Conservation (phyloP, 805 yeast genomes). For the Pichia gijzeniarum region DNA sequence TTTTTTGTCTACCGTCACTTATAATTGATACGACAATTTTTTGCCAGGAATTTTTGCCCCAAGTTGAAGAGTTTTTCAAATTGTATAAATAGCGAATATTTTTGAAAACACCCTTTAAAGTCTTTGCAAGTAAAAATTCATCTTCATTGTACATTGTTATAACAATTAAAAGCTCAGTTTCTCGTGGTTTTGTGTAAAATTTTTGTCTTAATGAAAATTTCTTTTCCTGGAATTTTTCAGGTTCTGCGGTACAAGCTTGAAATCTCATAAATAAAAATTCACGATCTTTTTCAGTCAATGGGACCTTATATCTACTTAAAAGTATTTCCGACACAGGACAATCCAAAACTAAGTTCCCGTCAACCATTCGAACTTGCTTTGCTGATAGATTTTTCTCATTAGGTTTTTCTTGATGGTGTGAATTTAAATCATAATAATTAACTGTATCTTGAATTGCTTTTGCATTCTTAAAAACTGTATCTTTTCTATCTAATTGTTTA, state of each 20-base stretch:
- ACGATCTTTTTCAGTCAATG: slow-evolving; percentile 36
- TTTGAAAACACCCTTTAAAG: slow-evolving; percentile 85
- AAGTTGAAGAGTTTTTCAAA: slow-evolving; percentile 53
- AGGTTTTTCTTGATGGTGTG: background rate
- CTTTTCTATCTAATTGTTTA: slow-evolving; percentile 2
- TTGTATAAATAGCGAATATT: slow-evolving; percentile 73
- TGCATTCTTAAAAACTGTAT: slow-evolving; percentile 13
- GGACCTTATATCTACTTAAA: slow-evolving; percentile 43
- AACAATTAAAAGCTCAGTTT: slow-evolving; percentile 80
- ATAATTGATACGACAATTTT: slow-evolving; percentile 85
- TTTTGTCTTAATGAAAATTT: slow-evolving; percentile 80
- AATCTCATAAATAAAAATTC: slow-evolving; percentile 87
- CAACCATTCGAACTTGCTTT: slow-evolving; percentile 46
- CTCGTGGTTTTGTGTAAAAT: slow-evolving; percentile 69
- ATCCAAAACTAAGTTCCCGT: slow-evolving; percentile 80
- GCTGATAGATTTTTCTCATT: slow-evolving; percentile 20
- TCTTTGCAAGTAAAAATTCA: slow-evolving; percentile 74
- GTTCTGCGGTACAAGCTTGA: slow-evolving; percentile 92
- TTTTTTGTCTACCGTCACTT: slow-evolving; percentile 85
- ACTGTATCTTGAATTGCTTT: slow-evolving; percentile 16
- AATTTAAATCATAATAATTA: slow-evolving; percentile 7
- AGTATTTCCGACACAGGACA: slow-evolving; percentile 79
- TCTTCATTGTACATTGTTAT: slow-evolving; percentile 89
- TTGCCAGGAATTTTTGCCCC: slow-evolving; percentile 98
- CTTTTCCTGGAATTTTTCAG: slow-evolving; percentile 53